Evolutionary conservation across 148 eudicot genomes (phyloP).

Genomic region (Hydrangea macrophylla): DNA sequence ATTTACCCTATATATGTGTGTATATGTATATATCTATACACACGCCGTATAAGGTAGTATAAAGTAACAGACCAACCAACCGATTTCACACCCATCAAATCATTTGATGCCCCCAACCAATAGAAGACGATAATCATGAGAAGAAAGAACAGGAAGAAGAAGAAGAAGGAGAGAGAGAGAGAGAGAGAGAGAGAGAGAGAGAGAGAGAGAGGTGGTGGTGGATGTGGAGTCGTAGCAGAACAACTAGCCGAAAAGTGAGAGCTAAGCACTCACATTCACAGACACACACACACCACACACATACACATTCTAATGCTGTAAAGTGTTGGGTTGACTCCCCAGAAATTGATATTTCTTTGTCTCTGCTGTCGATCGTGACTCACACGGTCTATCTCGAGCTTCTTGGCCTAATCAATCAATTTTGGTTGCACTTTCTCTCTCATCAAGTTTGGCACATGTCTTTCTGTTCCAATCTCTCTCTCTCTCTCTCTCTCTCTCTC

Average conservation of each 20-base stretch:
- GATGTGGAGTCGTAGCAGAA: slow-evolving; percentile 9
- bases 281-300: slow-evolving; percentile 8
- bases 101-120: slow-evolving; percentile 11
- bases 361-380: slow-evolving; percentile 21
- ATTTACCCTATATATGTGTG: no score
- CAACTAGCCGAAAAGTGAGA: not conserved
- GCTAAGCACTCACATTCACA: slow-evolving; percentile 11
- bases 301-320: slow-evolving; percentile 19
- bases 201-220: slow-evolving; percentile 1
- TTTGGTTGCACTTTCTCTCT: slow-evolving; percentile 6
- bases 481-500: not conserved
- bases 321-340: slow-evolving; percentile 26
- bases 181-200: slow-evolving; percentile 13
- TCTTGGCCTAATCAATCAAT: slow-evolving; percentile 34
- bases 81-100: not conserved
- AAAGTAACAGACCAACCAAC: slow-evolving; percentile 17
- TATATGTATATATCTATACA: not conserved
- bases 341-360: no score
- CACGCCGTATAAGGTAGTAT: slow-evolving; percentile 2
- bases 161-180: slow-evolving; percentile 9
- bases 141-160: slow-evolving; percentile 5
- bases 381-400: slow-evolving; percentile 20
- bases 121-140: slow-evolving; percentile 12
- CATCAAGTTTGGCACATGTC: slow-evolving; percentile 15
- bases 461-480: slow-evolving; percentile 3